phyloP scores from a whole-genome alignment of 345 rosid genomes.

The Arabidopsis suecica region DNA sequence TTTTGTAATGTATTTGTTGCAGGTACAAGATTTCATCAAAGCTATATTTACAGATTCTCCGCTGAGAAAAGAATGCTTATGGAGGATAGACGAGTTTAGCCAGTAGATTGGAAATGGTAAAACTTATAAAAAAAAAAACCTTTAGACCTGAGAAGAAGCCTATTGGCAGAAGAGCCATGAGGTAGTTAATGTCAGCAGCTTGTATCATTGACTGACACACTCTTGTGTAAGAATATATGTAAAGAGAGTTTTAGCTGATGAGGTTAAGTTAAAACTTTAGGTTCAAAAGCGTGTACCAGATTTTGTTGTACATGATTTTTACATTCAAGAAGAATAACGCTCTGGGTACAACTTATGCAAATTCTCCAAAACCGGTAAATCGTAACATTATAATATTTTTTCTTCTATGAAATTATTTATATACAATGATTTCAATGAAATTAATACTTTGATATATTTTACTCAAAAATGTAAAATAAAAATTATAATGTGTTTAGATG shows the following conservation, averaged over 20 bases:
- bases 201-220: constrained; percentile 16
- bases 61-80: constrained; percentile 85
- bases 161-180: constrained; percentile 8
- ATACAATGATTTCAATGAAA: too few species aligned
- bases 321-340: neutral
- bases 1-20: constrained; percentile 36
- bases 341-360: neutral
- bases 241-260: constrained; percentile 33
- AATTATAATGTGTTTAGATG: neutral
- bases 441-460: neutral
- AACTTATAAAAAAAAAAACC: neutral
- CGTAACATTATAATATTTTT: neutral
- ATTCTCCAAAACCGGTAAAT: too few species aligned
- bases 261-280: constrained; percentile 11
- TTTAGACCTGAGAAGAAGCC: constrained; percentile 15
- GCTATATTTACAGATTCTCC: constrained; percentile 90
- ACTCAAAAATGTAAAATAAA: neutral
- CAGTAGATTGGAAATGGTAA: constrained; percentile 31
- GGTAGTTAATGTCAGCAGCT: constrained; percentile 35
- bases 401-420: neutral
- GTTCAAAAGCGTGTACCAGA: neutral
- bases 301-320: constrained; percentile 38
- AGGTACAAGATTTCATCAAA: constrained; percentile 82
- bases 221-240: constrained; percentile 30
- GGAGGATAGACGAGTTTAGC: constrained; percentile 65